These are phyloP conservation scores for Austroboletus niveus DNA, from an alignment of 1,284 basidiomycete species.

Conservation along the genomic window DNA sequence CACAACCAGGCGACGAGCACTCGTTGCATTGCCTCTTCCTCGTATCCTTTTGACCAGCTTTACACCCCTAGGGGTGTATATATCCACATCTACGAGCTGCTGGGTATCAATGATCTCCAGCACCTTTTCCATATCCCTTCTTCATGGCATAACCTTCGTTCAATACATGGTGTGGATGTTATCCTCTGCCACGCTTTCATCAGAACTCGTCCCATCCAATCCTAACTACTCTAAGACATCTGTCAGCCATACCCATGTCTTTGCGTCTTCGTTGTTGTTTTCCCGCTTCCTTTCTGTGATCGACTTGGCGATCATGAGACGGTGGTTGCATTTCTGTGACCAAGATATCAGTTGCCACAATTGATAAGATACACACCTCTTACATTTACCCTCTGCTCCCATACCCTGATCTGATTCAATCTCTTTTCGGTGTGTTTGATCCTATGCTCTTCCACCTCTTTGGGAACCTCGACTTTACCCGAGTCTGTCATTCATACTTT, in stretches of 20 bases:
- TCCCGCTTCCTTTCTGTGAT: not conserved
- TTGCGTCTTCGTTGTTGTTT: not conserved
- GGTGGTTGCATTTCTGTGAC: not conserved
- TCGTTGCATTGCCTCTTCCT: too few species aligned
- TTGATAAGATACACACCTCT: not conserved
- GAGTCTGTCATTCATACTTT: not conserved
- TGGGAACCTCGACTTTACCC: not conserved
- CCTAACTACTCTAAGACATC: not conserved
- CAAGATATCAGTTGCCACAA: too few species aligned
- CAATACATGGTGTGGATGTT: not conserved
- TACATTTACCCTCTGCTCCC: not conserved
- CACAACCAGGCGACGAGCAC: too few species aligned
- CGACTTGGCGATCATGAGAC: not conserved
- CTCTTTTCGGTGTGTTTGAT: not conserved
- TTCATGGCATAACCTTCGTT: too few species aligned
- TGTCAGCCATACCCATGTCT: not conserved
- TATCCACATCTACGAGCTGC: too few species aligned
- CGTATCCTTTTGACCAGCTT: too few species aligned
- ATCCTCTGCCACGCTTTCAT: not conserved
- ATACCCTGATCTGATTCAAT: not conserved
- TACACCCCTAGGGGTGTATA: too few species aligned
- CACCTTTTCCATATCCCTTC: too few species aligned
- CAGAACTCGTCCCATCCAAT: not conserved
- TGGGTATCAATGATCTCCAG: too few species aligned
- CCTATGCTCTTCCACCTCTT: not conserved